phyloP scores from a whole-genome alignment of 192 early-diverging fungal species.

The Oehlia diaphana region DNA sequence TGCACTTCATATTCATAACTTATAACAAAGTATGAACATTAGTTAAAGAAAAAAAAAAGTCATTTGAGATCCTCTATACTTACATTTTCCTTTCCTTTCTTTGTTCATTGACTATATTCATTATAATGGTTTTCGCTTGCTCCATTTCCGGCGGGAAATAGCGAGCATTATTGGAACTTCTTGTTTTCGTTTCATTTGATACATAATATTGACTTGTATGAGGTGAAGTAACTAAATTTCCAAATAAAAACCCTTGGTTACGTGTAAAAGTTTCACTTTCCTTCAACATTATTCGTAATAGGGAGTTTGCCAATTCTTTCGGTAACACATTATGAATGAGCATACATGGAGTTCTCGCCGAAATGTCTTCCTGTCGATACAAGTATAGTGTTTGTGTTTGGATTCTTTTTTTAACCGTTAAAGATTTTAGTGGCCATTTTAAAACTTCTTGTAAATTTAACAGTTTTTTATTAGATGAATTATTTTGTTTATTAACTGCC shows the following conservation, averaged over 20 bases:
- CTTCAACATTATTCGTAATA: conserved; percentile 35
- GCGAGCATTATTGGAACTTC: conserved; percentile 29
- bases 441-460: not conserved
- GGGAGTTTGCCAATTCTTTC: conserved; percentile 35
- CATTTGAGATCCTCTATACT: too few species aligned
- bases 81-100: conserved; percentile 26
- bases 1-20: conserved; percentile 42
- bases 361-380: conserved; percentile 36
- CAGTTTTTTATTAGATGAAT: too few species aligned
- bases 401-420: not conserved
- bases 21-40: not conserved
- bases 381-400: conserved; percentile 5
- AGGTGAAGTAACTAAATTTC: conserved; percentile 39
- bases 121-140: conserved; percentile 37
- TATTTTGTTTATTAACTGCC: too few species aligned
- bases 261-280: conserved; percentile 41
- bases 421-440: not conserved
- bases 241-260: conserved; percentile 45
- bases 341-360: conserved; percentile 35
- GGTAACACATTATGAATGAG: conserved; percentile 36
- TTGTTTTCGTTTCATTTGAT: conserved; percentile 27
- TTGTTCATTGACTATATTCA: conserved; percentile 37
- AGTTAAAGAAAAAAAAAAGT: too few species aligned
- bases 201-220: conserved; percentile 38
- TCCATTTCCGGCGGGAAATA: conserved; percentile 40